Evolutionary conservation across 176 grass and related monocot genomes (phyloP).

Genomic region (sorghum (Sorghum bicolor)): DNA sequence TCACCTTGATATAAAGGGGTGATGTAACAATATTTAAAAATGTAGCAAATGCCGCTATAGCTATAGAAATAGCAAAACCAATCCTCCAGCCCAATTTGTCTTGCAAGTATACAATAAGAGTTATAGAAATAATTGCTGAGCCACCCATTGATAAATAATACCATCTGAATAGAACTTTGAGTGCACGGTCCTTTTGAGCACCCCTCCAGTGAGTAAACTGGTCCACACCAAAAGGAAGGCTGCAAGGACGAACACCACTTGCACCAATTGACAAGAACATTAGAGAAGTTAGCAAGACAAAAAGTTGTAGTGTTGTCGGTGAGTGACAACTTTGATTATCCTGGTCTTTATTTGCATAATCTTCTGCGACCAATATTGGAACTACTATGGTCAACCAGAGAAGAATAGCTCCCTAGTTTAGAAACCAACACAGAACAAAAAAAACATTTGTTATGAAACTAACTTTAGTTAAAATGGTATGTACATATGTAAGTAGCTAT

Average conservation of each 20-base stretch:
- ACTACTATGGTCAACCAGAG: constrained; percentile 27
- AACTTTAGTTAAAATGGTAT: neutral
- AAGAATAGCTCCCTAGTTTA: constrained; percentile 22
- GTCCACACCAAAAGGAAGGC: constrained; percentile 29
- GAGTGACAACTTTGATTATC: neutral
- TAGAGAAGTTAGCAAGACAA: neutral
- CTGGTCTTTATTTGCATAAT: neutral
- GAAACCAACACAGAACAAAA: neutral
- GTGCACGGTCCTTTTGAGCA: neutral
- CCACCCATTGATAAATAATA: constrained; percentile 28
- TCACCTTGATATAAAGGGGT: constrained; percentile 25
- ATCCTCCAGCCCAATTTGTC: constrained; percentile 27
- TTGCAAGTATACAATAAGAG: constrained; percentile 35
- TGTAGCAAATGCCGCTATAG: constrained; percentile 1
- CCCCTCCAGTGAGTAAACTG: constrained; percentile 6
- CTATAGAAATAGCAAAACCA: constrained; percentile 25
- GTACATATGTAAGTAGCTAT: neutral
- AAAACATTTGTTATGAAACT: neutral
- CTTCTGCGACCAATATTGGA: neutral
- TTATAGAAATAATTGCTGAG: neutral
- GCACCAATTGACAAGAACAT: constrained; percentile 1
- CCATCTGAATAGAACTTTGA: constrained; percentile 19
- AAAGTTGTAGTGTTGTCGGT: neutral
- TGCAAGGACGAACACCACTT: constrained; percentile 28
- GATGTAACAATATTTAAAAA: neutral